These are phyloP conservation scores for Eremochloa ophiuroides DNA, from an alignment of 176 grass and related monocot genomes.

Conservation along the genomic window DNA sequence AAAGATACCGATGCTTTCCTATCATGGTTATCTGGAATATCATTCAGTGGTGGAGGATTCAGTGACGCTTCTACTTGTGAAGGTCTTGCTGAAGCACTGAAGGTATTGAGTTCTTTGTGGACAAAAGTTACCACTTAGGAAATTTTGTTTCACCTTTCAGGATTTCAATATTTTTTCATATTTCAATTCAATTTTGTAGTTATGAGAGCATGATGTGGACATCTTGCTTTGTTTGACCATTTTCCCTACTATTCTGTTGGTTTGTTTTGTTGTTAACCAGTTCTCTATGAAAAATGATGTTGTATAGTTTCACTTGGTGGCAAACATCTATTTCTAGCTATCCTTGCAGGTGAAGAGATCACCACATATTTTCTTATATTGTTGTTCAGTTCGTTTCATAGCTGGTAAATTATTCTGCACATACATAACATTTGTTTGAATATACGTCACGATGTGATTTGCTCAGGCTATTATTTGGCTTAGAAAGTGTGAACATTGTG, in stretches of 20 bases:
- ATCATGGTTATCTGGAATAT: constrained; percentile 71
- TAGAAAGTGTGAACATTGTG: not conserved
- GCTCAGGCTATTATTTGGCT: constrained; percentile 14
- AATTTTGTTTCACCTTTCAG: not conserved
- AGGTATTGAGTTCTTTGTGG: constrained; percentile 35
- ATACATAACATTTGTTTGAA: not conserved
- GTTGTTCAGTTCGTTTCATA: not conserved
- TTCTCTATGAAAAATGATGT: not conserved
- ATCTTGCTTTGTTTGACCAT: not conserved
- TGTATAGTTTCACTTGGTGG: constrained; percentile 16
- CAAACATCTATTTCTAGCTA: not conserved
- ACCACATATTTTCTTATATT: not conserved
- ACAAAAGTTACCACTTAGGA: not conserved
- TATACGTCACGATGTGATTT: constrained; percentile 11
- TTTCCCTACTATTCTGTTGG: not conserved
- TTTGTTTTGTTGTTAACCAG: not conserved
- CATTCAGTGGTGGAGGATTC: constrained; percentile 80
- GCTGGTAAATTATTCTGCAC: not conserved
- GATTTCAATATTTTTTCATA: not conserved
- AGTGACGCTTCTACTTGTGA: constrained; percentile 77
- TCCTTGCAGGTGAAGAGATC: not conserved
- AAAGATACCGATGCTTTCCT: constrained; percentile 76
- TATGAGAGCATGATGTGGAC: not conserved
- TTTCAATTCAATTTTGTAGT: constrained; percentile 12
- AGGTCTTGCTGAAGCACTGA: constrained; percentile 85